Percentiles rank a stretch among this genome's conserved stretches.
Evolutionary conservation across 306 rosid species (phyloP).

Genomic region (Senna tora): DNA sequence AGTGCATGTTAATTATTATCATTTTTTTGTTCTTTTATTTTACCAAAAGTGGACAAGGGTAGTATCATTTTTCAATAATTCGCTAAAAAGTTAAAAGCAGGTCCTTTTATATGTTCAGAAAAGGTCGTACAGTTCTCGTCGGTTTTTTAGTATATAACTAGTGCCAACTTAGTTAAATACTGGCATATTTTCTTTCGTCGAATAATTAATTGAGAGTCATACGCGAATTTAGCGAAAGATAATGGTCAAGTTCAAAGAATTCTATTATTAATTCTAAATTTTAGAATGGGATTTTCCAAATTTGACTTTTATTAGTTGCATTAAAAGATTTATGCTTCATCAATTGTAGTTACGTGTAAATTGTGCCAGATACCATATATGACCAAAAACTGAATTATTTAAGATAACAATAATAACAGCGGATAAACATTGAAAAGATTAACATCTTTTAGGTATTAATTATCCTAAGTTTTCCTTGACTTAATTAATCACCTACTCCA

Average conservation of each 20-base stretch:
- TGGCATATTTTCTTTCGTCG: neutral
- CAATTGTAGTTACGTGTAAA: constrained; percentile 29
- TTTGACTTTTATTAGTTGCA: constrained; percentile 39
- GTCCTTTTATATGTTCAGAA: constrained; percentile 35
- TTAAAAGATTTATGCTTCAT: constrained; percentile 5
- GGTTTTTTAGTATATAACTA: constrained; percentile 12
- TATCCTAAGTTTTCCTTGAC: constrained; percentile 1
- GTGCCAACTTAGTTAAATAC: constrained; percentile 3
- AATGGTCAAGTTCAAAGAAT: constrained; percentile 42
- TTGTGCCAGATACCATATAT: constrained; percentile 5
- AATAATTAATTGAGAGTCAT: neutral
- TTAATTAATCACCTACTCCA: neutral
- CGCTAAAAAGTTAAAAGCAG: constrained; percentile 36
- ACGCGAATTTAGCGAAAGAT: constrained; percentile 28
- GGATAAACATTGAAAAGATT: neutral
- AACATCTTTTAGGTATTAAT: constrained; percentile 12
- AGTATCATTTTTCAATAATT: constrained; percentile 39
- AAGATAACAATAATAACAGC: neutral
- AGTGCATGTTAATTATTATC: neutral
- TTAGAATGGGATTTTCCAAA: constrained; percentile 21
- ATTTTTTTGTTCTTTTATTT: constrained; percentile 1
- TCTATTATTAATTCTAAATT: constrained; percentile 16
- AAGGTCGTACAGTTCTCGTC: constrained; percentile 33
- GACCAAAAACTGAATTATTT: neutral
- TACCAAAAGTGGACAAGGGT: constrained; percentile 30